phyloP scores from a whole-genome alignment of 192 early-diverging fungal genomes.

The Piromyces finnis region DNA sequence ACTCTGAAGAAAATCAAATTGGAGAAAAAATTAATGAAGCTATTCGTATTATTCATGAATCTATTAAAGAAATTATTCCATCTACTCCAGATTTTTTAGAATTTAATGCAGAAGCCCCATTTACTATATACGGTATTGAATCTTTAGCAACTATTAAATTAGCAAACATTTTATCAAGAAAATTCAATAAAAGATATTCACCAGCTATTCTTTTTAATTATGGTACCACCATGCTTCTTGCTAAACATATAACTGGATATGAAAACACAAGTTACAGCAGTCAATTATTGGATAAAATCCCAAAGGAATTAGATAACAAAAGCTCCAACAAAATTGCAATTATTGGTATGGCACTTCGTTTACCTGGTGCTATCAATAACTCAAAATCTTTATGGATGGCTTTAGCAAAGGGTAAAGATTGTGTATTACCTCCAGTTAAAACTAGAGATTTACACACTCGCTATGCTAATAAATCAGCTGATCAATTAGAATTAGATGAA shows the following conservation, averaged over 20 bases:
- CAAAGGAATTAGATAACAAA: neutral
- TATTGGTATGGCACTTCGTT: neutral
- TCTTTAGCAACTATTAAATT: neutral
- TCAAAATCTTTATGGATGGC: neutral
- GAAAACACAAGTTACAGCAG: neutral
- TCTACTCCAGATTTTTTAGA: neutral
- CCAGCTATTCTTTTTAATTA: neutral
- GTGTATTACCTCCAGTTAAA: neutral
- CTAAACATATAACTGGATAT: neutral
- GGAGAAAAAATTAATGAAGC: no score
- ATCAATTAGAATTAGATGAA: neutral
- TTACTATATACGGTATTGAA: neutral
- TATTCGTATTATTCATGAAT: no score
- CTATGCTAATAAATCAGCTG: neutral
- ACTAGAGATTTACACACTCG: neutral
- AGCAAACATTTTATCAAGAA: neutral
- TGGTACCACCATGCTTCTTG: neutral
- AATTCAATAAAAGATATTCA: neutral
- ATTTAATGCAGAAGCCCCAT: neutral
- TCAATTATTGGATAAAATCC: neutral
- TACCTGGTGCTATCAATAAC: neutral
- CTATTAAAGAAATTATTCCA: no score
- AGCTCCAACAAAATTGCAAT: neutral
- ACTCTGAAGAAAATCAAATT: no score
- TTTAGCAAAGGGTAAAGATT: neutral